Percentiles rank a stretch among this genome's conserved stretches.
Evolutionary conservation across 306 rosid genomes (phyloP).

Genomic region (Quercus glauca): DNA sequence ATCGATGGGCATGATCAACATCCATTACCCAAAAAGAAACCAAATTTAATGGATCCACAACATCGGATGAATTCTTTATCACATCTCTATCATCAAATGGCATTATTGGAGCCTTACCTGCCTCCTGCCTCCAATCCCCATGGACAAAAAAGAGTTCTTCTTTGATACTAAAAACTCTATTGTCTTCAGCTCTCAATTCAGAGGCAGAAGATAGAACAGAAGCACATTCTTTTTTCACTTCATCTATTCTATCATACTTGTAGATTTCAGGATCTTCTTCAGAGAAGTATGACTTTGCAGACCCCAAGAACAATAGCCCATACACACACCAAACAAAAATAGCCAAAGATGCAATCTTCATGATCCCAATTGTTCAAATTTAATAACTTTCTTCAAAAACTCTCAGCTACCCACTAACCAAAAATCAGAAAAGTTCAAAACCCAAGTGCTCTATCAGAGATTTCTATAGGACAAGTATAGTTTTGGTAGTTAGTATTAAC

Average conservation of each 20-base stretch:
- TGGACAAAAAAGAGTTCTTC: conserved; percentile 56
- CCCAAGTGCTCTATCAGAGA: conserved; percentile 20
- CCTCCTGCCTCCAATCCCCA: conserved; percentile 85
- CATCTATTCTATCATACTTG: conserved; percentile 64
- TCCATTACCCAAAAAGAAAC: conserved; percentile 71
- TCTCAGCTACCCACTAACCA: background rate
- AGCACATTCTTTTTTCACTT: conserved; percentile 66
- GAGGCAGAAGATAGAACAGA: conserved; percentile 65
- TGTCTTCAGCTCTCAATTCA: conserved; percentile 50
- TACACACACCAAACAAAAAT: conserved; percentile 39
- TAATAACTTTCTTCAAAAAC: conserved; percentile 1
- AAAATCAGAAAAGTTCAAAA: background rate
- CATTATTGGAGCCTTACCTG: conserved; percentile 59
- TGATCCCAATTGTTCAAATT: conserved; percentile 29
- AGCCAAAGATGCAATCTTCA: conserved; percentile 48
- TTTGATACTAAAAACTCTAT: conserved; percentile 40
- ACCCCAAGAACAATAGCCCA: conserved; percentile 43
- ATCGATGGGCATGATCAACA: conserved; percentile 52
- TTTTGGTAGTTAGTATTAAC: conserved; percentile 12
- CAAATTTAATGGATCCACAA: conserved; percentile 41
- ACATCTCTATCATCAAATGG: conserved; percentile 51
- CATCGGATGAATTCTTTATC: conserved; percentile 14
- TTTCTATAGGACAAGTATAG: background rate
- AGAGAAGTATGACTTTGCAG: conserved; percentile 30
- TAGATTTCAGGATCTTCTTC: conserved; percentile 34